Percentiles rank a stretch among this genome's conserved stretches.
Evolutionary conservation across 345 rosid genomes (phyloP).

Genomic region (Populus davidiana): DNA sequence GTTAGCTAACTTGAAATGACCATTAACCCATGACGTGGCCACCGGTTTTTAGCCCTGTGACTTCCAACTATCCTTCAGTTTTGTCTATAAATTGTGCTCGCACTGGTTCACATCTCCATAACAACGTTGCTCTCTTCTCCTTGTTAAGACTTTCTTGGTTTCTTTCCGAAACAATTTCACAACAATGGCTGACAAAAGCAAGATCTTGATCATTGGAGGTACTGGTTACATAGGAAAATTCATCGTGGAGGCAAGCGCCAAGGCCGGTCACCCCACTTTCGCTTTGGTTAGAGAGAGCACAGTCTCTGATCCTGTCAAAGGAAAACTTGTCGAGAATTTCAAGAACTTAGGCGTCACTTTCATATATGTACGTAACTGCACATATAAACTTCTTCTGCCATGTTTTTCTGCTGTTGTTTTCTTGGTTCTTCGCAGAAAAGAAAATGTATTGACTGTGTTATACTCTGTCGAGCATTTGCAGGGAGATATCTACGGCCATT

Average conservation of each 20-base stretch:
- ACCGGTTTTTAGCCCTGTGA: no score
- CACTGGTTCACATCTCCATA: background rate
- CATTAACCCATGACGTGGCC: background rate
- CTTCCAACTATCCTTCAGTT: background rate
- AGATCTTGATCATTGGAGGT: slow-evolving; percentile 63
- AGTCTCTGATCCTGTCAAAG: slow-evolving; percentile 52
- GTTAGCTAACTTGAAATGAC: background rate
- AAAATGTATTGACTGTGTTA: background rate
- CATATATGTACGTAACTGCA: slow-evolving; percentile 33
- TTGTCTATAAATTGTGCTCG: slow-evolving; percentile 3
- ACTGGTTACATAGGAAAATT: slow-evolving; percentile 76
- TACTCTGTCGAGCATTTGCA: background rate
- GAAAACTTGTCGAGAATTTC: slow-evolving; percentile 47
- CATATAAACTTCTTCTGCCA: background rate
- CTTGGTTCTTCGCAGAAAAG: background rate
- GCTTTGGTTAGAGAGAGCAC: slow-evolving; percentile 56
- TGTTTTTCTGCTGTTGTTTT: background rate
- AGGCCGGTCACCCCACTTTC: slow-evolving; percentile 57
- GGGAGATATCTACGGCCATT: slow-evolving; percentile 42
- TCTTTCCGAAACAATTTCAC: background rate
- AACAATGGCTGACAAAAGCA: slow-evolving; percentile 62
- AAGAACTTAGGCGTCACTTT: slow-evolving; percentile 55
- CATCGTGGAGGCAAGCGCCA: slow-evolving; percentile 57
- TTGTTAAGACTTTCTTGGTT: background rate
- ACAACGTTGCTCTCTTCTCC: background rate